A percentile compares a stretch with the other conserved stretches of the same genome.
Evolutionary conservation across 768 basidiomycete species (phyloP).

Genomic region (Mycena filopes): DNA sequence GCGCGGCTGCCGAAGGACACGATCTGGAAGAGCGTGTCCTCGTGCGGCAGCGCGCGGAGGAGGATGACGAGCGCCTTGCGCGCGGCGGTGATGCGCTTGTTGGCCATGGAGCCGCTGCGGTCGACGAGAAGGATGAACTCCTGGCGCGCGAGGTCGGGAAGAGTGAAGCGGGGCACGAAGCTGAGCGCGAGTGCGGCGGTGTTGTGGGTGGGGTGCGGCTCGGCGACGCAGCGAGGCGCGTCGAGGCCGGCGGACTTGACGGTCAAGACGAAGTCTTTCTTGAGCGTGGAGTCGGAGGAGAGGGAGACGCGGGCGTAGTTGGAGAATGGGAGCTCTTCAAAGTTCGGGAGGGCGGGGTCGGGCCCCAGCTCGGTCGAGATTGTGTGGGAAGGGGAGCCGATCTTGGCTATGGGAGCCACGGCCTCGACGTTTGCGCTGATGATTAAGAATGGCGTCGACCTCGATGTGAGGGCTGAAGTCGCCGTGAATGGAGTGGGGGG

Average conservation of each 20-base stretch:
- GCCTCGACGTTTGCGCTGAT: slow-evolving; percentile 27
- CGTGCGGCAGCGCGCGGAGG: slow-evolving; percentile 50
- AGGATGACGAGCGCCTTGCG: slow-evolving; percentile 51
- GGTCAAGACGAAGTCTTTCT: slow-evolving; percentile 61
- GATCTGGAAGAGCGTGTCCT: slow-evolving; percentile 28
- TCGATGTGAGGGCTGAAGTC: background rate
- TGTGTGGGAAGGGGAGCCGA: slow-evolving; percentile 22
- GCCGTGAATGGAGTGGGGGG: background rate
- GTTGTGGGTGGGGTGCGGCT: slow-evolving; percentile 14
- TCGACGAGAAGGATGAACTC: slow-evolving; percentile 23
- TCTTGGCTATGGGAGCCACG: slow-evolving; percentile 19
- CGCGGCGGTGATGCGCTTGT: slow-evolving; percentile 45
- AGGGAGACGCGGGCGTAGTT: slow-evolving; percentile 26
- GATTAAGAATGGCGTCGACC: slow-evolving; percentile 13
- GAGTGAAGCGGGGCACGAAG: slow-evolving; percentile 53
- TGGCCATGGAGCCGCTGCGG: slow-evolving; percentile 48
- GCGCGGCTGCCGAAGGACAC: slow-evolving; percentile 52
- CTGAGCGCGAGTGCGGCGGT: slow-evolving; percentile 51
- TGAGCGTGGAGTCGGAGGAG: slow-evolving; percentile 35
- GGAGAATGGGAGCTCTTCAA: slow-evolving; percentile 17
- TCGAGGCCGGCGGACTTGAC: slow-evolving; percentile 31
- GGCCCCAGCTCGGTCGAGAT: slow-evolving; percentile 32
- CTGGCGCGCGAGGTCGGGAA: slow-evolving; percentile 36
- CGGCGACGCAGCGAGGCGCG: slow-evolving; percentile 21
- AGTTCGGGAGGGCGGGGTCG: slow-evolving; percentile 26